Conservation (phyloP, 306 rosid species). For the Castanopsis chinensis region DNA sequence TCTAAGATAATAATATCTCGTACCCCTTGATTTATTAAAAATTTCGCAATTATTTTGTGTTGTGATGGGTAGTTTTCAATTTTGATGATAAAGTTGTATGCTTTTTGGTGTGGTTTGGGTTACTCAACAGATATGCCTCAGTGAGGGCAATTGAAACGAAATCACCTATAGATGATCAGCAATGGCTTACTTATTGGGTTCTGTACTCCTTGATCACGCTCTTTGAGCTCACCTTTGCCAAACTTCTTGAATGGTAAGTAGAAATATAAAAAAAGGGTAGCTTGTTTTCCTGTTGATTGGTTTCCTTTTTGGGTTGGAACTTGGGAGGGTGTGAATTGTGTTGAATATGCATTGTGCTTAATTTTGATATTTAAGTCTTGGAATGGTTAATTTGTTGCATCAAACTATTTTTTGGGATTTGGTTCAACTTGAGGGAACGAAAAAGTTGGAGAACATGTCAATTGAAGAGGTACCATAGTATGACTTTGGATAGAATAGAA, state of each 20-base stretch:
- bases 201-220: conserved; percentile 91
- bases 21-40: background rate
- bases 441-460: background rate
- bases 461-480: too few species aligned
- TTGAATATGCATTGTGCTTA: conserved; percentile 4
- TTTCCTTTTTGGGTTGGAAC: conserved; percentile 12
- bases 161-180: conserved; percentile 84
- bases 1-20: background rate
- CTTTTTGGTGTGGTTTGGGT: conserved; percentile 18
- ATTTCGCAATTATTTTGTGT: background rate
- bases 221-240: conserved; percentile 86
- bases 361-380: conserved; percentile 4
- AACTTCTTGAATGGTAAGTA: conserved; percentile 75
- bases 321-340: background rate
- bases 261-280: background rate
- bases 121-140: conserved; percentile 72
- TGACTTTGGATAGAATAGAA: too few species aligned
- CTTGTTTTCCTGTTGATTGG: background rate
- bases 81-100: conserved; percentile 12
- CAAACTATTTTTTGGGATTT: background rate
- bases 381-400: background rate
- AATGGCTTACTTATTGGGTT: conserved; percentile 98
- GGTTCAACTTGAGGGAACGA: background rate
- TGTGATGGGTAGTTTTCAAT: background rate
- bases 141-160: conserved; percentile 88